These are phyloP conservation scores for Epichloe baconii DNA, from an alignment of 2,329 filamentous ascomycete species.

Conservation along the genomic window DNA sequence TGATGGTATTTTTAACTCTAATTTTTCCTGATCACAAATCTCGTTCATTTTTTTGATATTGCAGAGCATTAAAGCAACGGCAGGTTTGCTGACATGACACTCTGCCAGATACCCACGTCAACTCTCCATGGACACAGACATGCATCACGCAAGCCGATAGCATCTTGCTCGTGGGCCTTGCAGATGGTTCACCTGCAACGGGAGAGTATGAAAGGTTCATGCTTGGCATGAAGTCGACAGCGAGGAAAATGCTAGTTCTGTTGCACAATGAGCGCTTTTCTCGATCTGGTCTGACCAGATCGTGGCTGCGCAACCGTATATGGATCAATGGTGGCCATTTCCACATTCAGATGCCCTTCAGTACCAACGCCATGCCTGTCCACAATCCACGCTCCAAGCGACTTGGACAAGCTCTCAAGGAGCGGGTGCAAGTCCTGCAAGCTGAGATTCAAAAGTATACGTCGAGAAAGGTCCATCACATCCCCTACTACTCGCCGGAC, in stretches of 20 bases:
- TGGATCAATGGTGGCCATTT: slow-evolving; percentile 99
- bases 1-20: slow-evolving; percentile 49
- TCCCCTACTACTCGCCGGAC: slow-evolving; percentile 78
- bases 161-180: slow-evolving; percentile 82
- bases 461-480: slow-evolving; percentile 78
- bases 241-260: slow-evolving; percentile 81
- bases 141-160: slow-evolving; percentile 96
- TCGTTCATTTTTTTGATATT: slow-evolving; percentile 4
- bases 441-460: slow-evolving; percentile 98
- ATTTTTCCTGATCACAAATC: slow-evolving; percentile 46
- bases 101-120: slow-evolving; percentile 73
- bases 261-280: slow-evolving; percentile 85
- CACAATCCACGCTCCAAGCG: slow-evolving; percentile 57
- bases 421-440: slow-evolving; percentile 85
- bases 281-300: slow-evolving; percentile 66
- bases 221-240: slow-evolving; percentile 93
- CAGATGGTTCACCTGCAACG: slow-evolving; percentile 78
- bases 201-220: slow-evolving; percentile 96
- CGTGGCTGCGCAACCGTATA: slow-evolving; percentile 82
- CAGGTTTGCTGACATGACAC: slow-evolving; percentile 16
- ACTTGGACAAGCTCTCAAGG: slow-evolving; percentile 76
- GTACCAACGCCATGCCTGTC: slow-evolving; percentile 60
- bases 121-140: slow-evolving; percentile 95
- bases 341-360: slow-evolving; percentile 91
- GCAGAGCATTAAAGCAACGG: not conserved